These are phyloP conservation scores for Fagopyrum esculentum DNA, from an alignment of 148 eudicot genomes.

Conservation along the genomic window DNA sequence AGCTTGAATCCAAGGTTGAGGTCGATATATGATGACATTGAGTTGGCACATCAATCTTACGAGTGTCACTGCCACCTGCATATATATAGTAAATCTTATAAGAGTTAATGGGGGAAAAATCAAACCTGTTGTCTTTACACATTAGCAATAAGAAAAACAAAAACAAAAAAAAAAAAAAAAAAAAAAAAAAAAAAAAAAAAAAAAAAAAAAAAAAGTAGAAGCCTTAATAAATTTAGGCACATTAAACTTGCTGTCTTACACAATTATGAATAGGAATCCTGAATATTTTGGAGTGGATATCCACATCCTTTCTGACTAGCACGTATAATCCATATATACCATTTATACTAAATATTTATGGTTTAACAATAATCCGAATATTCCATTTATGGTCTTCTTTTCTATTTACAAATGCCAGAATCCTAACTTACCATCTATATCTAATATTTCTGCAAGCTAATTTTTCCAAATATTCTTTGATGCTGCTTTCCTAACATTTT, in stretches of 20 bases:
- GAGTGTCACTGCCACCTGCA: constrained; percentile 23
- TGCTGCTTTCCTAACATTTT: not conserved
- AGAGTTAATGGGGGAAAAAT: not conserved
- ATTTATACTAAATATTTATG: not conserved
- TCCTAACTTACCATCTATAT: constrained; percentile 5
- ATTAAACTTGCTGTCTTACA: not conserved
- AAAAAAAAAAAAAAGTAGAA: no score
- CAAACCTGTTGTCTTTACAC: not conserved
- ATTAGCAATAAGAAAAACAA: no score
- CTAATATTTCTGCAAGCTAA: not conserved
- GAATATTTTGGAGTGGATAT: not conserved
- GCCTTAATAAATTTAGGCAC: no score
- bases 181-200: no score
- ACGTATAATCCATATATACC: not conserved
- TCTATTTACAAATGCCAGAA: not conserved
- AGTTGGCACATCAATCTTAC: constrained; percentile 7
- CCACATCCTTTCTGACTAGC: not conserved
- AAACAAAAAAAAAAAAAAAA: no score
- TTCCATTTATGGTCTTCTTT: not conserved
- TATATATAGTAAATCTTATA: not conserved
- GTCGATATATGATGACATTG: constrained; percentile 16
- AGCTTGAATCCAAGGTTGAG: constrained; percentile 13
- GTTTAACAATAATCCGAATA: not conserved
- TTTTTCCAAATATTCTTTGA: not conserved
- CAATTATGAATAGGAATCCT: not conserved